Conservation (phyloP, 2,329 filamentous ascomycete species). For the Sarocladium oryzae region DNA sequence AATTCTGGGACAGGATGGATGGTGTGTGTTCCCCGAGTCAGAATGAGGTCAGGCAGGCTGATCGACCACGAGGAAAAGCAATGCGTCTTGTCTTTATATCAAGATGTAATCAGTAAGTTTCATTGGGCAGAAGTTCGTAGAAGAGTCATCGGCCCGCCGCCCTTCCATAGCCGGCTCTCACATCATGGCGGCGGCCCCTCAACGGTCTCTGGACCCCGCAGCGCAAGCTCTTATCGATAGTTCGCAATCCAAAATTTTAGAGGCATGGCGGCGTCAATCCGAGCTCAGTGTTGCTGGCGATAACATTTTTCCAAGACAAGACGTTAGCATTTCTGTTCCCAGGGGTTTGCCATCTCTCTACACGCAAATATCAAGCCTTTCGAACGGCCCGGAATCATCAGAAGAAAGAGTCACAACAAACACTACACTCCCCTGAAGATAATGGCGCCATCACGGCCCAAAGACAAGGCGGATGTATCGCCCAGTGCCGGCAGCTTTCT, state of each 20-base stretch:
- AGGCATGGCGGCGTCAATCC: background rate
- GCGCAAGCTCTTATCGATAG: conserved; percentile 24
- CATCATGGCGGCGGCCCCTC: conserved; percentile 7
- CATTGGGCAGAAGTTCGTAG: conserved; percentile 2
- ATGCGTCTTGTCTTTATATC: background rate
- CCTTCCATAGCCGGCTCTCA: background rate
- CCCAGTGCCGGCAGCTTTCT: conserved; percentile 26
- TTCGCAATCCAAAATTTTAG: conserved; percentile 22
- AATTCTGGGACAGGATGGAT: background rate
- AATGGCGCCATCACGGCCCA: conserved; percentile 37
- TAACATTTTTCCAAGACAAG: too few relatives aligned
- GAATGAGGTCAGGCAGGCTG: too few relatives aligned
- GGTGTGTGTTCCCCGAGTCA: too few relatives aligned
- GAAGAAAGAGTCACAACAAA: too few relatives aligned
- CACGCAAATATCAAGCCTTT: too few relatives aligned
- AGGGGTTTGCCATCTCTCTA: background rate
- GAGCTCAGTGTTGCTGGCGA: too few relatives aligned
- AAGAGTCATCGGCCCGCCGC: conserved; percentile 6
- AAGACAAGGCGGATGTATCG: conserved; percentile 20
- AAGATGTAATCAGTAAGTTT: background rate
- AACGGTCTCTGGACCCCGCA: conserved; percentile 20
- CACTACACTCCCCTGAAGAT: too few relatives aligned
- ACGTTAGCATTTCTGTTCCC: background rate
- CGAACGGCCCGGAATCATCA: too few relatives aligned
- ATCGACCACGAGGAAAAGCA: too few relatives aligned